These are phyloP conservation scores for Candida insectorum DNA, from an alignment of 805 yeast genomes.

Conservation along the genomic window DNA sequence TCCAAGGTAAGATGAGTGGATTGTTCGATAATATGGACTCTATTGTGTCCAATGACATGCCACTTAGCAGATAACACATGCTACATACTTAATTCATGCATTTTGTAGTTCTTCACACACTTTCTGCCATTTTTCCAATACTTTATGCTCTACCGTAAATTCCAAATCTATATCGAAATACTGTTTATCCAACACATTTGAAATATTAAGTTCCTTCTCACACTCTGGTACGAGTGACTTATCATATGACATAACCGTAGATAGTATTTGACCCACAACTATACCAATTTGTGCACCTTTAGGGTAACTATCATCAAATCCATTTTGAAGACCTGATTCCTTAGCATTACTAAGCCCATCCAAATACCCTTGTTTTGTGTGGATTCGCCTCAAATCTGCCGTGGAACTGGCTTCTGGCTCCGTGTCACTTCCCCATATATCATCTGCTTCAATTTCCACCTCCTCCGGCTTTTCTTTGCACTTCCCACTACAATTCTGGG, in stretches of 20 bases:
- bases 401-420: slow-evolving; percentile 6
- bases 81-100: background rate
- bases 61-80: slow-evolving; percentile 11
- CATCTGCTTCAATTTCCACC: slow-evolving; percentile 13
- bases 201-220: slow-evolving; percentile 52
- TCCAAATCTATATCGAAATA: slow-evolving; percentile 53
- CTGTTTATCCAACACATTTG: slow-evolving; percentile 50
- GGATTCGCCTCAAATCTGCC: slow-evolving; percentile 50
- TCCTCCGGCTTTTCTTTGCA: background rate
- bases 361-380: slow-evolving; percentile 75
- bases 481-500: background rate
- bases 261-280: slow-evolving; percentile 61
- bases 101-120: slow-evolving; percentile 8
- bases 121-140: slow-evolving; percentile 40
- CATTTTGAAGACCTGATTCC: slow-evolving; percentile 67
- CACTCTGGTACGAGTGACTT: slow-evolving; percentile 32
- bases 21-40: slow-evolving; percentile 23
- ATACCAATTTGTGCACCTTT: slow-evolving; percentile 70
- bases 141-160: slow-evolving; percentile 28
- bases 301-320: slow-evolving; percentile 80
- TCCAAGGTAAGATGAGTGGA: slow-evolving; percentile 23
- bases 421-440: slow-evolving; percentile 30
- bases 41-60: slow-evolving; percentile 28
- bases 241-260: slow-evolving; percentile 26
- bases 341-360: slow-evolving; percentile 74